Evolutionary conservation across 805 yeast genomes (phyloP).

Genomic region (Saccharomycodes ludwigii): DNA sequence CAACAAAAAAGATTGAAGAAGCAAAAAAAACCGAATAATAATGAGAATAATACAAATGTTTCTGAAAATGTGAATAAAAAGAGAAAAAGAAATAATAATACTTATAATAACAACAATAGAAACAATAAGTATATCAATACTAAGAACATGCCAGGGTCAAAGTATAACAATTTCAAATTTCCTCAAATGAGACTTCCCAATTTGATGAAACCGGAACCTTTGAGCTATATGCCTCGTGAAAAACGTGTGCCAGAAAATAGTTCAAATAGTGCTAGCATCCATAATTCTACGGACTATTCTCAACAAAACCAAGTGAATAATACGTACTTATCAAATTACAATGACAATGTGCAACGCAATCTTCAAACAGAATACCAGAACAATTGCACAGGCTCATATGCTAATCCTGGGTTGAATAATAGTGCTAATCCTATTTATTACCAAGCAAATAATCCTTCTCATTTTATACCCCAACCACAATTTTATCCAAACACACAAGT

Average conservation of each 20-base stretch:
- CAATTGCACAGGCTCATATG: too few relatives aligned
- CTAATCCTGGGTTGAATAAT: too few relatives aligned
- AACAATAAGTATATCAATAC: not conserved
- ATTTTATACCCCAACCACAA: too few relatives aligned
- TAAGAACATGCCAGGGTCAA: conserved; percentile 1
- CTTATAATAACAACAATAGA: conserved; percentile 1
- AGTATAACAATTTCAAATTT: not conserved
- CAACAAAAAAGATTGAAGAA: conserved; percentile 49
- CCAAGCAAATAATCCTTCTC: too few relatives aligned
- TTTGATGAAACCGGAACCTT: conserved; percentile 1
- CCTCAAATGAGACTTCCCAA: not conserved
- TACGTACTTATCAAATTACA: too few relatives aligned
- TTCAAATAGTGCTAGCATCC: conserved; percentile 1
- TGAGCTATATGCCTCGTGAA: not conserved
- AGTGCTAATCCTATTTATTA: too few relatives aligned
- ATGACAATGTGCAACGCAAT: not conserved
- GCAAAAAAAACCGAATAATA: conserved; percentile 20
- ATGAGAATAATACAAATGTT: conserved; percentile 9
- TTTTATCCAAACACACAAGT: too few relatives aligned
- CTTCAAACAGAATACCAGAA: too few relatives aligned
- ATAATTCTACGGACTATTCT: conserved; percentile 3
- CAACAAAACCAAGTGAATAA: conserved; percentile 2
- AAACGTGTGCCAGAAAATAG: not conserved
- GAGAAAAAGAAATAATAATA: conserved; percentile 4
- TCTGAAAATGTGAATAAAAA: conserved; percentile 6